A percentile compares a stretch with the other conserved stretches of the same genome.
phyloP scores from a whole-genome alignment of 306 rosid genomes.

The Fagus sylvatica region DNA sequence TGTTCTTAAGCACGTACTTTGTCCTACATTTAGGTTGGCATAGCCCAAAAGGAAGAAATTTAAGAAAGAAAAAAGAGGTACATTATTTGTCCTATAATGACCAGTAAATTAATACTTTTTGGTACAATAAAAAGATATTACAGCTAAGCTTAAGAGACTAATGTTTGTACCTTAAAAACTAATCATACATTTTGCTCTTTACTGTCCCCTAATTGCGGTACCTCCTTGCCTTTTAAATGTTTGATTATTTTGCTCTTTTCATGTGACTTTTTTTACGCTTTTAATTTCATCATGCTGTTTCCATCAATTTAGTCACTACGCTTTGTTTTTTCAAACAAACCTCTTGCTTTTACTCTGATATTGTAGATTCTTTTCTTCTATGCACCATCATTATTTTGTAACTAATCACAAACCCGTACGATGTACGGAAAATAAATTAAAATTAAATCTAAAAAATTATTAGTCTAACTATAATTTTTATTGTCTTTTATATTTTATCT shows the following conservation, averaged over 20 bases:
- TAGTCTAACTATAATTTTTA: too few relatives aligned
- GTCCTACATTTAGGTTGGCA: conserved; percentile 21
- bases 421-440: too few relatives aligned
- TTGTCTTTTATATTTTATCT: too few relatives aligned
- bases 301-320: conserved; percentile 15
- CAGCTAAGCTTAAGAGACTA: conserved; percentile 29
- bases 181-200: conserved; percentile 22
- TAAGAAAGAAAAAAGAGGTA: neutral
- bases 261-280: conserved; percentile 18
- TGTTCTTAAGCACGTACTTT: conserved; percentile 33
- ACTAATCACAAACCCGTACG: too few relatives aligned
- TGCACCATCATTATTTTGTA: conserved; percentile 4
- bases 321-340: conserved; percentile 32
- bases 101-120: neutral
- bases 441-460: too few relatives aligned
- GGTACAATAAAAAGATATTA: conserved; percentile 2
- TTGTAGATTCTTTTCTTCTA: conserved; percentile 28
- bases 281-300: conserved; percentile 26
- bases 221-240: conserved; percentile 24
- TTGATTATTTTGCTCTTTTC: conserved; percentile 38
- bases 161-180: conserved; percentile 8
- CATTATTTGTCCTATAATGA: conserved; percentile 2
- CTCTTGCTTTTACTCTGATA: conserved; percentile 13
- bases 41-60: conserved; percentile 22
- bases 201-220: conserved; percentile 41